Evolutionary conservation across 1,139 yeast genomes (phyloP).

Genomic region (Zygotorulaspora mrakii): DNA sequence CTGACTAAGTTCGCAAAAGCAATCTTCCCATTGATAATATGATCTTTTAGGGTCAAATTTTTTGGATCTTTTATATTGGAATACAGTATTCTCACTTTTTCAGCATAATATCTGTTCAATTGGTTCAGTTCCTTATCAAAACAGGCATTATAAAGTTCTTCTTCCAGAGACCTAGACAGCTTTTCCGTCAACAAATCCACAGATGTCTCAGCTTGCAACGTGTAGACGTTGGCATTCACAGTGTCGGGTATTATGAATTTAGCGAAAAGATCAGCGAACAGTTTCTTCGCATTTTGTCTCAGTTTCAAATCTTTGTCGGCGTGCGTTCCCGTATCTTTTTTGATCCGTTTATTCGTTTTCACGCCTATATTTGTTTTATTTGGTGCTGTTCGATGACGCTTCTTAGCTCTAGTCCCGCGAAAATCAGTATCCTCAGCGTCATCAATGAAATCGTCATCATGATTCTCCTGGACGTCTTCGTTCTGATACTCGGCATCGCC

Average conservation of each 20-base stretch:
- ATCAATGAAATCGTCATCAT: slow-evolving; percentile 20
- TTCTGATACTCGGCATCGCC: slow-evolving; percentile 18
- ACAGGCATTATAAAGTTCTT: slow-evolving; percentile 42
- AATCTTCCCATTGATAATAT: slow-evolving; percentile 48
- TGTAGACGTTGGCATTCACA: slow-evolving; percentile 30
- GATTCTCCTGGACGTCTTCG: slow-evolving; percentile 15
- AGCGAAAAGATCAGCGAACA: slow-evolving; percentile 38
- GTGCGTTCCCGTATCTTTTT: background rate
- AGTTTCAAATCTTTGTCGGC: slow-evolving; percentile 30
- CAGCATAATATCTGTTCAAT: slow-evolving; percentile 44
- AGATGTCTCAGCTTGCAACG: slow-evolving; percentile 26
- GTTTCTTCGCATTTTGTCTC: slow-evolving; percentile 43
- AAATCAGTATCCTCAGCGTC: slow-evolving; percentile 21
- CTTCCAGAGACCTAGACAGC: slow-evolving; percentile 40
- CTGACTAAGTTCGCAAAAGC: slow-evolving; percentile 51
- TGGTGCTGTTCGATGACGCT: slow-evolving; percentile 23
- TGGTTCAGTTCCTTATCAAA: slow-evolving; percentile 38
- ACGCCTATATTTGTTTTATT: background rate
- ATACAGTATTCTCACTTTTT: slow-evolving; percentile 50
- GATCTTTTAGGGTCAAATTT: slow-evolving; percentile 45
- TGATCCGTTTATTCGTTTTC: background rate
- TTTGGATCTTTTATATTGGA: slow-evolving; percentile 53
- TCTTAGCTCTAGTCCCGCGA: slow-evolving; percentile 23
- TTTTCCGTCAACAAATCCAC: slow-evolving; percentile 44
- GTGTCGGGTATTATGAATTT: slow-evolving; percentile 46